Base-by-base conservation (phyloP, 202 grass and related monocot species). In the Zizania palustris region DNA sequence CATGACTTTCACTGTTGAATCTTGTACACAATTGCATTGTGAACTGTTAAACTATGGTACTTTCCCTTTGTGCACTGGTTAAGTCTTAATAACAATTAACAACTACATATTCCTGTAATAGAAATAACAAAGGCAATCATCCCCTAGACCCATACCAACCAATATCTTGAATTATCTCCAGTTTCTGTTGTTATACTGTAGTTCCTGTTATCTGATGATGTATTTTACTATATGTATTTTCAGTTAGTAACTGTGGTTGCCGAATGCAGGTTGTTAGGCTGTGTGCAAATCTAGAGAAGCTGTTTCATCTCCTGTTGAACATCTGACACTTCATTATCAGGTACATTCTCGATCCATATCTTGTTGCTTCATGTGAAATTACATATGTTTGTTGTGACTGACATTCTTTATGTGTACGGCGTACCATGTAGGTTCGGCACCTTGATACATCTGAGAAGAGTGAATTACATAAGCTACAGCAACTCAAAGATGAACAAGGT, bases 321-420 rank as follows among this genome's bases (percentile, higher is more conserved):
- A 99, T 87, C 85, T 99, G 45, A 91, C 96, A 68, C 96, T 96
- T 84, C 96, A 99, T 85, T 99, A 96, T 76, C 96, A 99, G 96
- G 96, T 99, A 84, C 75, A 55, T 67, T 65, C 53, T 72, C 53
- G 15, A 65, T n/a, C 75, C 44, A 3, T 70, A 61, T 49, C 55
- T 81, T 19, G 39, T 68, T 67, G 67, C 33, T 77, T 73, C 13
- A 39, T 63, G 5, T 14, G 50, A 67, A 56, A 57, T 86, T 86
- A 71, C 38, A 40, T 55, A 2, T 15, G 35, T 4, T 77, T 50
- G 42, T 36, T 45, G 9, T 54, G 8, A 48, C 55, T 82, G 0
- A 62, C 43, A 20, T 55, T n/a, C 12, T 39, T 37, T 86, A 20
- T 76, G 45, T n/a, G n/a, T n/a, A n/a, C n/a, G n/a, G 45, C 22